A percentile compares a stretch with the other conserved stretches of the same genome.
phyloP scores from a whole-genome alignment of 192 early-diverging fungal species.

The Cladochytrium replicatum region DNA sequence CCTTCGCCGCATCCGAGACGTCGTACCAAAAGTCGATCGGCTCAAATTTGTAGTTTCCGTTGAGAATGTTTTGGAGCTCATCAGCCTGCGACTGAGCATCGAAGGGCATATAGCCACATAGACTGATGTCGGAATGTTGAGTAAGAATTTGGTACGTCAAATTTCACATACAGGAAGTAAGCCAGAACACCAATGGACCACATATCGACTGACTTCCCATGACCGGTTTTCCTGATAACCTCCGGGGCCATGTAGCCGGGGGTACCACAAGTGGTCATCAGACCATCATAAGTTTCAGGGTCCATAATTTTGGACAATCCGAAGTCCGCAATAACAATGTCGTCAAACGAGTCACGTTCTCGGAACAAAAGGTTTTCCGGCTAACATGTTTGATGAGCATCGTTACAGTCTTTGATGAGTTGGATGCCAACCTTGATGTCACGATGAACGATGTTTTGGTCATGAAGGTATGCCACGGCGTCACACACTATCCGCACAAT shows the following conservation, averaged over 20 bases:
- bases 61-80: constrained; percentile 37
- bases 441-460: constrained; percentile 74
- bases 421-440: constrained; percentile 39
- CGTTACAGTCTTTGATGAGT: constrained; percentile 13
- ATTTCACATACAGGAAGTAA: constrained; percentile 59
- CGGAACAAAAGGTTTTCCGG: constrained; percentile 84
- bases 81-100: constrained; percentile 24
- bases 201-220: constrained; percentile 87
- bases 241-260: constrained; percentile 65
- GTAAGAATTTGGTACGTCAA: background rate
- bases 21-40: constrained; percentile 49
- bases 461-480: constrained; percentile 78
- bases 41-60: constrained; percentile 35
- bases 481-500: constrained; percentile 64
- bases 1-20: constrained; percentile 70
- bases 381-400: constrained; percentile 28
- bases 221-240: constrained; percentile 68
- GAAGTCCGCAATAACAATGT: constrained; percentile 81
- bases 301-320: constrained; percentile 43
- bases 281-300: constrained; percentile 41
- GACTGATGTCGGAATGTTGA: constrained; percentile 13
- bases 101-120: constrained; percentile 54
- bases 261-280: constrained; percentile 78
- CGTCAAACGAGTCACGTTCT: constrained; percentile 44
- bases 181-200: constrained; percentile 92